Percentiles rank a stretch among this genome's conserved stretches.
Conservation (phyloP, 306 rosid species). For the Castanea mollissima region DNA sequence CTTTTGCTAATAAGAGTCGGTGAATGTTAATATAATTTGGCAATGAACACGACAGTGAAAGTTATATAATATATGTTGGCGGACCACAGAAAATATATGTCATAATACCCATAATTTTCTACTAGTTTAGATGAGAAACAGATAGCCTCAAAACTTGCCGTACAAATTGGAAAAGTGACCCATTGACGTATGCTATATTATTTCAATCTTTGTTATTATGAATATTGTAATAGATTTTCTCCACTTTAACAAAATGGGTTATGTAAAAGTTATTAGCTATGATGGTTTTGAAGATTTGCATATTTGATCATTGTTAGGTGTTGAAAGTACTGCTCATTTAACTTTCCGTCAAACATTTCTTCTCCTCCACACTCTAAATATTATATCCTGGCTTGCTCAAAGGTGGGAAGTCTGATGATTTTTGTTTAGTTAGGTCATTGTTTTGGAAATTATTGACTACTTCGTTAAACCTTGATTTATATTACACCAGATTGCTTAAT, state of each 20-base stretch:
- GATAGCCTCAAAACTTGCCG: slow-evolving; percentile 17
- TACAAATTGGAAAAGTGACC: slow-evolving; percentile 28
- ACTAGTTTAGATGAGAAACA: slow-evolving; percentile 22
- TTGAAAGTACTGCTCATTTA: background rate
- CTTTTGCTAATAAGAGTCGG: slow-evolving; percentile 16
- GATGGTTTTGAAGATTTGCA: slow-evolving; percentile 4
- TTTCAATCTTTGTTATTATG: background rate
- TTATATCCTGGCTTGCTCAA: background rate
- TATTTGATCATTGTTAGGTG: slow-evolving; percentile 10
- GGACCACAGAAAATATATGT: slow-evolving; percentile 27
- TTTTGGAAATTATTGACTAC: too few relatives aligned
- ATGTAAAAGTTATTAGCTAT: background rate
- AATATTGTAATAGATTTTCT: too few relatives aligned
- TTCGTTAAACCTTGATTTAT: too few relatives aligned
- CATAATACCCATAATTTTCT: slow-evolving; percentile 12
- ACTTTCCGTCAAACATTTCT: slow-evolving; percentile 32
- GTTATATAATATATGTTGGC: slow-evolving; percentile 14
- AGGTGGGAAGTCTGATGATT: background rate
- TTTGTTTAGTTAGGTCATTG: too few relatives aligned
- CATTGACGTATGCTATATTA: background rate
- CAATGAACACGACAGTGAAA: slow-evolving; percentile 31
- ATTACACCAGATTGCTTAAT: too few relatives aligned
- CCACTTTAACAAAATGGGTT: background rate
- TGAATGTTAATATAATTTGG: background rate
- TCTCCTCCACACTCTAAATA: background rate